Evolutionary conservation across 2,329 filamentous ascomycete genomes (phyloP).

Genomic region (Phialemoniopsis sp.): DNA sequence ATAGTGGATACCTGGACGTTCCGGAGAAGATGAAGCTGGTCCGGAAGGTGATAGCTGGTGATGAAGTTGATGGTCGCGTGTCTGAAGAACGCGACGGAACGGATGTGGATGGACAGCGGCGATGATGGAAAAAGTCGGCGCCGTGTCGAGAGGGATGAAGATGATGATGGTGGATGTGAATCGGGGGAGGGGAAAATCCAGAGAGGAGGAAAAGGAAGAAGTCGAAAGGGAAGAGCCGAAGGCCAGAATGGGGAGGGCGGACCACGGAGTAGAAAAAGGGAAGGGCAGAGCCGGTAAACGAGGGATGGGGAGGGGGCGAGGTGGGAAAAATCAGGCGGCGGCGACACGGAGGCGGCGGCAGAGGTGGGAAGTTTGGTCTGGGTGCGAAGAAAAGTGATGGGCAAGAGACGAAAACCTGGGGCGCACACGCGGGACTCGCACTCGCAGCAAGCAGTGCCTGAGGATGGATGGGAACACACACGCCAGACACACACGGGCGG

Average conservation of each 20-base stretch:
- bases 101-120: neutral
- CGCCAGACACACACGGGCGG: too few species aligned
- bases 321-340: slow-evolving; percentile 5
- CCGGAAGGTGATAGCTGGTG: too few species aligned
- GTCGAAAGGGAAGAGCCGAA: slow-evolving; percentile 1
- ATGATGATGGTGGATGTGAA: slow-evolving; percentile 4
- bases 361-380: neutral
- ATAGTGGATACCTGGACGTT: too few species aligned
- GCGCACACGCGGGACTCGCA: too few species aligned
- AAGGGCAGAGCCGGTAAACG: slow-evolving; percentile 4
- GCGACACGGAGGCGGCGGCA: slow-evolving; percentile 9
- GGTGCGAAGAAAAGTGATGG: slow-evolving; percentile 3
- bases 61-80: too few species aligned
- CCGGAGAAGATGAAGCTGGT: too few species aligned
- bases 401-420: neutral
- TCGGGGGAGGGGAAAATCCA: slow-evolving; percentile 2
- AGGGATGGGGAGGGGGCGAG: slow-evolving; percentile 3
- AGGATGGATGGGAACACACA: too few species aligned
- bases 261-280: slow-evolving; percentile 11
- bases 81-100: too few species aligned
- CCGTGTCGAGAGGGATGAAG: neutral
- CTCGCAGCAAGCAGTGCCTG: too few species aligned
- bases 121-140: neutral
- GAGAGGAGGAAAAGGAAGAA: slow-evolving; percentile 1
- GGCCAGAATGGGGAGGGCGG: slow-evolving; percentile 11